Evolutionary conservation across 441 rosid genomes (phyloP).

Genomic region (Populus hybrid): DNA sequence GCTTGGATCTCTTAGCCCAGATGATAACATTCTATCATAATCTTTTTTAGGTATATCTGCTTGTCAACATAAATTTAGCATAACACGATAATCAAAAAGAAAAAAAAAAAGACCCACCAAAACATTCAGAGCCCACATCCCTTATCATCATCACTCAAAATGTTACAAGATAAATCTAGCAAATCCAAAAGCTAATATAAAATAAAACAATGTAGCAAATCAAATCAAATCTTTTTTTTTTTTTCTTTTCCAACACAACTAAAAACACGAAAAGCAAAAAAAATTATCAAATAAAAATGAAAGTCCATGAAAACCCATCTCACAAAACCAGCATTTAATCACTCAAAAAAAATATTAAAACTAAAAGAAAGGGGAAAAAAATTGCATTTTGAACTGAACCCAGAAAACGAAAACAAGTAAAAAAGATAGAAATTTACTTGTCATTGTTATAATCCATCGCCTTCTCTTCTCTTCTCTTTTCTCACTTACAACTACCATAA

Average conservation of each 20-base stretch:
- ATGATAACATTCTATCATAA: conserved; percentile 1
- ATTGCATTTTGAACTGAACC: conserved; percentile 24
- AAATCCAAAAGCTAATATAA: not conserved
- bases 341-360: not conserved
- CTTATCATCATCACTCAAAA: conserved; percentile 5
- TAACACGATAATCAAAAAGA: not conserved
- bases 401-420: not conserved
- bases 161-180: conserved; percentile 8
- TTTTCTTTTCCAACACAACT: not conserved
- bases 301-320: not conserved
- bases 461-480: conserved; percentile 2
- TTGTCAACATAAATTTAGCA: not conserved
- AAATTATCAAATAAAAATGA: not conserved
- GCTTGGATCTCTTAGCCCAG: conserved; percentile 14
- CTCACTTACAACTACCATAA: conserved; percentile 6
- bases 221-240: not conserved
- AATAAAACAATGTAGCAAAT: not conserved
- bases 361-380: not conserved
- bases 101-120: conserved; percentile 8
- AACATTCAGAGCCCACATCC: conserved; percentile 1
- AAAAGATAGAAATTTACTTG: conserved; percentile 26
- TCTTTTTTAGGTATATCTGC: not conserved
- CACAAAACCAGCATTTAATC: conserved; percentile 1
- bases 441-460: conserved; percentile 47
- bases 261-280: not conserved